Conservation (phyloP, 2,329 filamentous ascomycete genomes). For the Ascocoryne sarcoides region DNA sequence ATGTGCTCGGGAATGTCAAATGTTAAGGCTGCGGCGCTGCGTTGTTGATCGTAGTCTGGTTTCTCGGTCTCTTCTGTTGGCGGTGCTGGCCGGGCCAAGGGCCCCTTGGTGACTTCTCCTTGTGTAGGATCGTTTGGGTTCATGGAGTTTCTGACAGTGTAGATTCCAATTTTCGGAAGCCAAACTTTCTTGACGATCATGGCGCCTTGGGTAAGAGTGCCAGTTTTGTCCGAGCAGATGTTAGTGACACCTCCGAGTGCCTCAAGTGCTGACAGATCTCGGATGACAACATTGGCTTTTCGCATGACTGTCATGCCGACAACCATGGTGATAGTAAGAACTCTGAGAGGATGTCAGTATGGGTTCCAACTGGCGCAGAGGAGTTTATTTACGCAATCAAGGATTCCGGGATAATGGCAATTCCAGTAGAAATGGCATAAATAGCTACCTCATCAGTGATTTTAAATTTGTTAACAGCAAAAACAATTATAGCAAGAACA, state of each 20-base stretch:
- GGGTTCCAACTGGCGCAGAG: neutral
- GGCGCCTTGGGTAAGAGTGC: constrained; percentile 51
- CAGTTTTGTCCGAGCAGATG: constrained; percentile 73
- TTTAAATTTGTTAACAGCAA: constrained; percentile 37
- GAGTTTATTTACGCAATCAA: constrained; percentile 31
- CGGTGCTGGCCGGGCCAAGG: constrained; percentile 12
- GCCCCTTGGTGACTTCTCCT: constrained; percentile 35
- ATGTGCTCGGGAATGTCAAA: constrained; percentile 48
- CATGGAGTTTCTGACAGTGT: constrained; percentile 42
- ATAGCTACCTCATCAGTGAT: constrained; percentile 32
- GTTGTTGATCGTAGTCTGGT: constrained; percentile 50
- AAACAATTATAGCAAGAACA: constrained; percentile 32
- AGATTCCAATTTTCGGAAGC: constrained; percentile 43
- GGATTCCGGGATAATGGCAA: constrained; percentile 55
- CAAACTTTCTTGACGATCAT: constrained; percentile 53
- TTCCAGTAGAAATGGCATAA: constrained; percentile 29
- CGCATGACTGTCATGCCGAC: constrained; percentile 39
- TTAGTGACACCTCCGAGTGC: constrained; percentile 65
- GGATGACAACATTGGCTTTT: constrained; percentile 37
- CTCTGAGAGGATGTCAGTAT: constrained; percentile 28
- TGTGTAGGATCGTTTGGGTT: constrained; percentile 47
- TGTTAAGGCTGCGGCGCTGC: constrained; percentile 50
- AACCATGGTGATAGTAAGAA: constrained; percentile 46
- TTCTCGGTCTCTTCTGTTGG: constrained; percentile 33
- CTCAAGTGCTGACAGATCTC: constrained; percentile 45